A percentile compares a stretch with the other conserved stretches of the same genome.
phyloP scores from a whole-genome alignment of 305 asterid species.

The Solanum hybrid region DNA sequence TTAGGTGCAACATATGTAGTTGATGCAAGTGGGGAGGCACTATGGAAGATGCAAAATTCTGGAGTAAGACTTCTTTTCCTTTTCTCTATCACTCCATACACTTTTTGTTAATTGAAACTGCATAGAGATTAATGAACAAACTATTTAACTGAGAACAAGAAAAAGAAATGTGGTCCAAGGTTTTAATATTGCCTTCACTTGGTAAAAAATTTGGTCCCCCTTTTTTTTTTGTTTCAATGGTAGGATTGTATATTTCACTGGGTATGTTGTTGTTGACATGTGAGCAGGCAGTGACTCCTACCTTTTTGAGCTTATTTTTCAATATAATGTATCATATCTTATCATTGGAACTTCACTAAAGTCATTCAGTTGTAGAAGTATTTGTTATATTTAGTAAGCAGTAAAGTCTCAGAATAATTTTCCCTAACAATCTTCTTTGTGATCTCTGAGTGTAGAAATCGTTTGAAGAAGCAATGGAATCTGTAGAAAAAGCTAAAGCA shows the following conservation, averaged over 20 bases:
- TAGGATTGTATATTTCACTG: neutral
- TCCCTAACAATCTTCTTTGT: neutral
- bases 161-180: neutral
- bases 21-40: slow-evolving; percentile 53
- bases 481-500: slow-evolving; percentile 49
- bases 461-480: slow-evolving; percentile 41
- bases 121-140: neutral
- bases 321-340: neutral
- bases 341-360: neutral
- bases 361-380: neutral
- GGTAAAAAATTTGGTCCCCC: neutral
- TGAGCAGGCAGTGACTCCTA: neutral
- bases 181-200: neutral
- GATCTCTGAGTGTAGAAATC: slow-evolving; percentile 46
- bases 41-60: slow-evolving; percentile 61
- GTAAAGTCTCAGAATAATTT: neutral
- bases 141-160: neutral
- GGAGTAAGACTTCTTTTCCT: slow-evolving; percentile 43
- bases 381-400: neutral
- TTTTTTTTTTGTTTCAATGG: neutral
- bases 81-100: neutral
- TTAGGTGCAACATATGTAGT: slow-evolving; percentile 49
- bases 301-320: neutral
- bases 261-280: neutral
- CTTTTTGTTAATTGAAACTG: neutral